These are phyloP conservation scores for Xylaria bambusicola DNA, from an alignment of 495 filamentous ascomycete species.

Conservation along the genomic window DNA sequence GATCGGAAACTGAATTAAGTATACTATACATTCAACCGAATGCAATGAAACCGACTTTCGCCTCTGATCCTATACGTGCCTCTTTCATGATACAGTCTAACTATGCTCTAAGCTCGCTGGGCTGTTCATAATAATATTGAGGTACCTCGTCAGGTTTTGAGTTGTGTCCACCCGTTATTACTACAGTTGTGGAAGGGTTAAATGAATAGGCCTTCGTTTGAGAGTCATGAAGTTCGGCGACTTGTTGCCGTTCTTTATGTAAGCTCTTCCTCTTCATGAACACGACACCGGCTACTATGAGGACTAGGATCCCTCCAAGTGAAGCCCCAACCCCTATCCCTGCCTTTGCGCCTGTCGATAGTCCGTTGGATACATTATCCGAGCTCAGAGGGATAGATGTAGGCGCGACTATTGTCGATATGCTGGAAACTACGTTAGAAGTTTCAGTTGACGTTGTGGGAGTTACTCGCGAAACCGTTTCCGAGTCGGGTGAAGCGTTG, in stretches of 20 bases:
- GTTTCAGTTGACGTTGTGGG: not conserved
- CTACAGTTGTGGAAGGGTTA: not conserved
- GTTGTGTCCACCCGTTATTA: not conserved
- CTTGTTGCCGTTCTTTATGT: not conserved
- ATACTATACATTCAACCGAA: no score
- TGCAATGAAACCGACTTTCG: no score
- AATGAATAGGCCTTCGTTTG: not conserved
- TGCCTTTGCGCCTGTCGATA: not conserved
- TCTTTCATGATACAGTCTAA: no score
- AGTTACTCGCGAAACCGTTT: no score
- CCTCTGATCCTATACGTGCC: no score
- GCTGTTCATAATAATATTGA: not conserved
- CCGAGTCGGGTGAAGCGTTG: not conserved
- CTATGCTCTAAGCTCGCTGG: not conserved
- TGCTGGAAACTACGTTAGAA: not conserved
- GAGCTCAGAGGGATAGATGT: not conserved
- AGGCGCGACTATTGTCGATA: not conserved
- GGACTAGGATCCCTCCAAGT: not conserved
- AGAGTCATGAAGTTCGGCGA: not conserved
- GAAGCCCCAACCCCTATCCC: conserved; percentile 5
- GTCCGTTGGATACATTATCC: not conserved
- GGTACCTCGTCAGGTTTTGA: not conserved
- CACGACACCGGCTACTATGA: not conserved
- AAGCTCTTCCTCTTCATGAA: not conserved
- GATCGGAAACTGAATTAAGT: no score